Conservation (phyloP, 148 eudicot species). For the Rhododendron ovatum region DNA sequence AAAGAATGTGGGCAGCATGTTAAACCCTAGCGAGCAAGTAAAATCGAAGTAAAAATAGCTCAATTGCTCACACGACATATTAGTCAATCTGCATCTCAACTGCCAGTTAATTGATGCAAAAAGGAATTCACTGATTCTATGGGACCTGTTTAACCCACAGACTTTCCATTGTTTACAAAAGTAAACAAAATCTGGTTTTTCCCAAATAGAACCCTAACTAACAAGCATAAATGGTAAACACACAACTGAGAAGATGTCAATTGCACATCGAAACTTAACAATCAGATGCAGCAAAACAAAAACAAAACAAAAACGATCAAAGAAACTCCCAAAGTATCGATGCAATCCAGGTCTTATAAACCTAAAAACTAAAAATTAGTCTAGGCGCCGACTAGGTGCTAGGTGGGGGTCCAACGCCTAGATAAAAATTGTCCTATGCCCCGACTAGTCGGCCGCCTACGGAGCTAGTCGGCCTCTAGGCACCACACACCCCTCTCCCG, state of each 20-base stretch:
- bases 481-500: no score
- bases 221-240: neutral
- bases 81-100: neutral
- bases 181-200: neutral
- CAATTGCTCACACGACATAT: neutral
- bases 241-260: neutral
- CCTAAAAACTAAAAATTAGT: neutral
- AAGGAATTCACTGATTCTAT: neutral
- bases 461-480: no score
- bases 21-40: neutral
- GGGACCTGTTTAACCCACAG: neutral
- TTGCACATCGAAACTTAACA: neutral
- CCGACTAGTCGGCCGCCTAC: no score
- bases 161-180: neutral
- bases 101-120: neutral
- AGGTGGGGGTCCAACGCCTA: no score
- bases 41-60: neutral
- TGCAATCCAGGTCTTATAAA: neutral
- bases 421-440: no score
- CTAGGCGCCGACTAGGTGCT: no score
- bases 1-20: neutral
- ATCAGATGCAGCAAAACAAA: neutral
- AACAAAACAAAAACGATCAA: neutral
- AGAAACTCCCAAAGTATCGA: neutral
- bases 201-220: constrained; percentile 1